Evolutionary conservation across 176 grass and related monocot species (phyloP), one percentile per base, ranked within the genome.

Genomic region (Ampelocalamus luodianensis): DNA sequence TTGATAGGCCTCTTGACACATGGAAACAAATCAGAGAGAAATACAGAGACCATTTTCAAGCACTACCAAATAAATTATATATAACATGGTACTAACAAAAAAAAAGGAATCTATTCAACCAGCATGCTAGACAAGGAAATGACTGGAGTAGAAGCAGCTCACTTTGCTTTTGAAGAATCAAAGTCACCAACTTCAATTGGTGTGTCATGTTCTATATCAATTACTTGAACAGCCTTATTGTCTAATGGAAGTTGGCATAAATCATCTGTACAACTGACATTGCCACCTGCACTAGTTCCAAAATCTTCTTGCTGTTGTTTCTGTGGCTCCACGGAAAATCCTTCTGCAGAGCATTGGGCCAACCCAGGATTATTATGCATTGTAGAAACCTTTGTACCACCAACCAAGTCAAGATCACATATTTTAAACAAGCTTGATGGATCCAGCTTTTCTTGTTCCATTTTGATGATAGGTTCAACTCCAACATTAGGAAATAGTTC

Each of bases 141-240:
- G 76, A 71, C 24, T 39, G 38, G 3, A 65, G 44, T 29, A 34
- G 48, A 87, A 65, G 49, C 15, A 79, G 83, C 96, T 90, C 78
- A 95, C 96, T 92, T 90, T 77, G 89, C 74, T 68, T 95, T 91
- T 56, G 85, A 83, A 81, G 87, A 80, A 90, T 87, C 83, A 74
- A 76, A 85, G 37, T 17, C 65, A 86, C 63, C 77, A 78, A 83
- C 82, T 79, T 94, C 79, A 72, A 91, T 68, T 17, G 90, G 80
- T 34, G 79, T 83, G 32, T 89, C 91, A 89, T 86, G 79, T 77
- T 86, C 93, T 71, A 93, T 87, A 85, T 92, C 78, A 83, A 89
- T 95, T 77, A 95, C 74, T 72, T 89, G 87, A 79, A 98, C 81
- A 64, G 68, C 81, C 69, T 93, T 96, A 74, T 87, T 92, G 43